phyloP scores from a whole-genome alignment of 371 early-diverging fungal genomes.

The Sporodiniella umbellata region DNA sequence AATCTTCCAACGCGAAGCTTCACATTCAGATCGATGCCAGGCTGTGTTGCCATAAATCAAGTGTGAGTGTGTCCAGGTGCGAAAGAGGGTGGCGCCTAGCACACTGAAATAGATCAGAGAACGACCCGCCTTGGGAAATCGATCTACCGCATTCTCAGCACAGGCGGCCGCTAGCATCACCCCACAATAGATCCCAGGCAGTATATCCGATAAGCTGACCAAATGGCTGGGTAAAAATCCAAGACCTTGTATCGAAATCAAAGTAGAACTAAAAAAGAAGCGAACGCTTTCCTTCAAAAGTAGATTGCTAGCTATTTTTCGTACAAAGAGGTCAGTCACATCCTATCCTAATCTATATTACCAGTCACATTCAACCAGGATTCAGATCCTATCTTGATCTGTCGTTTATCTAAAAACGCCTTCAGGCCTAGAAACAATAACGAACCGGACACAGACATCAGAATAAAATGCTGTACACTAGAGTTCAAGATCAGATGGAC shows the following conservation, averaged over 20 bases:
- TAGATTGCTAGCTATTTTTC: neutral
- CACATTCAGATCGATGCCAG: constrained; percentile 11
- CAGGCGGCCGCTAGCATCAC: constrained; percentile 12
- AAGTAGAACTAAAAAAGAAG: constrained; percentile 16
- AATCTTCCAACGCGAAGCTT: constrained; percentile 8
- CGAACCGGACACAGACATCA: constrained; percentile 4
- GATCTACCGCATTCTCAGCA: constrained; percentile 20
- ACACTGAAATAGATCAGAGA: constrained; percentile 2
- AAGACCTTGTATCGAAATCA: constrained; percentile 14
- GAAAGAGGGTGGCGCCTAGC: constrained; percentile 1
- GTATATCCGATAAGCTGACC: constrained; percentile 23
- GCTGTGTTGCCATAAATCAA: constrained; percentile 13
- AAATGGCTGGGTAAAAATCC: constrained; percentile 5
- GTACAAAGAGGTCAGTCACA: neutral
- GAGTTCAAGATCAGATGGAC: constrained; percentile 27
- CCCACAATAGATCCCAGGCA: constrained; percentile 23
- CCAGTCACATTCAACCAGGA: constrained; percentile 11
- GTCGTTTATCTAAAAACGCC: constrained; percentile 24
- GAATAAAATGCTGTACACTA: constrained; percentile 7
- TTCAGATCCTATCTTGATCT: constrained; percentile 14
- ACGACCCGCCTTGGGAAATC: constrained; percentile 5
- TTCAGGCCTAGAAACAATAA: constrained; percentile 8
- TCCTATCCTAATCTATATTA: neutral
- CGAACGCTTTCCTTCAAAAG: neutral
- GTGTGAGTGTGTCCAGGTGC: constrained; percentile 8